Conservation (phyloP, 1,284 basidiomycete genomes). For the Apiotrichum sp. region DNA sequence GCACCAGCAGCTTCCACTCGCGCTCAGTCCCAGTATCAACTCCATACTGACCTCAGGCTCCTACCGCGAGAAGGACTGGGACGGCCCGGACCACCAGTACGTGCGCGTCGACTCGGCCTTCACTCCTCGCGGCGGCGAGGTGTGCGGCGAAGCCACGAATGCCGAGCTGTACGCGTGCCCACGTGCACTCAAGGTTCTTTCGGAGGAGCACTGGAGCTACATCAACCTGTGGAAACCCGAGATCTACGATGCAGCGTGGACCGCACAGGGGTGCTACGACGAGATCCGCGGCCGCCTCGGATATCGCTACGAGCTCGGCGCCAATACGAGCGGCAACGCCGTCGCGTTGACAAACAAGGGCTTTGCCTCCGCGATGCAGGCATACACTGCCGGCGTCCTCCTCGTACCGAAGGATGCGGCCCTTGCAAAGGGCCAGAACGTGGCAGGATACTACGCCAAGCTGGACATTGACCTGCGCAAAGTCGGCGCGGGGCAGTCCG, state of each 20-base stretch:
- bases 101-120: not conserved
- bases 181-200: not conserved
- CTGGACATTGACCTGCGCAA: no score
- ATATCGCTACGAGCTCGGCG: not conserved
- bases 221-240: not conserved
- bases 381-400: no score
- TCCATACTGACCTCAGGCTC: no score
- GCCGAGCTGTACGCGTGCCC: not conserved
- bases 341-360: not conserved
- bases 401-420: no score
- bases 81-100: not conserved
- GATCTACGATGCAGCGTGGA: not conserved
- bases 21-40: no score
- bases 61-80: not conserved
- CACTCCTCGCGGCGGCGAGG: not conserved
- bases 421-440: no score
- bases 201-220: not conserved
- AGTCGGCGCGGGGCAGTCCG: no score
- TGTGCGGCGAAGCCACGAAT: not conserved
- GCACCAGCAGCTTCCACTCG: no score
- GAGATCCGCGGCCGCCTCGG: not conserved
- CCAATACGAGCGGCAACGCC: no score
- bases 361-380: not conserved
- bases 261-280: not conserved
- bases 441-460: no score